Base-by-base conservation (phyloP, 2,329 filamentous ascomycete species). In the Aureobasidium vineae region DNA sequence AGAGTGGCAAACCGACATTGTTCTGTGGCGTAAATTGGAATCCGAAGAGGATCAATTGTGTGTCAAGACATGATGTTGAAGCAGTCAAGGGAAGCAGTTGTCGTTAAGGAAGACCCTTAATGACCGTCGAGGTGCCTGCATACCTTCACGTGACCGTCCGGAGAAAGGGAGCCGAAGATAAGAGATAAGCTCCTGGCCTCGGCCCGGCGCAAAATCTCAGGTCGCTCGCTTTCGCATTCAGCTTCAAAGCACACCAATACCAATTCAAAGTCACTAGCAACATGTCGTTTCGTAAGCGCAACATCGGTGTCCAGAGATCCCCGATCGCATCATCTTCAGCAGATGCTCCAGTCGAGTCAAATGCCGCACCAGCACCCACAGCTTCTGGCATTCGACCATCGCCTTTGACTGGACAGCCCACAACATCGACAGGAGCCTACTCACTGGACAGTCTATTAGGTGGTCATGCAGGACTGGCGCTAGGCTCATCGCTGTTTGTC, bases 401-500 rank as follows among this genome's bases (percentile, higher is more conserved):
- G 15, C 91, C 93, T 54, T 81, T 96, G 38, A 93, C 97, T 75
- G 94, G 94, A 66, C 88, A 92, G 56, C 84, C 88, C 43, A 96
- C 91, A 8, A 98, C 90, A 2, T 99, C 95, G 0, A 98, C 95
- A 0, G 95, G 95, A 26, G 94, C 92, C 0, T 84, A 87, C 3
- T 96, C 92, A 21, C 81, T 99, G 47, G 95, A 99, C 74, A 86
- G 86, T 67, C 82, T 97, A 21, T 82, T 99, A 1, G 92, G 92
- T 47, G 92, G 94, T 0, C 94, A 98, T 79, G 86, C 88, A 5
- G 95, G 95, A 0, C 81, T 98, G 5, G 87, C 91, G 0, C 82
- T 98, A 7, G 95, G 95, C 0, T 91, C 86, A 21, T 90, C 88
- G 0, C 75, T 98, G 0, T 79, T 99, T 5, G 81, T 97, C 38